A percentile compares a stretch with the other conserved stretches of the same genome.
phyloP scores from a whole-genome alignment of 192 early-diverging fungal genomes.

The Gonapodya sp. region DNA sequence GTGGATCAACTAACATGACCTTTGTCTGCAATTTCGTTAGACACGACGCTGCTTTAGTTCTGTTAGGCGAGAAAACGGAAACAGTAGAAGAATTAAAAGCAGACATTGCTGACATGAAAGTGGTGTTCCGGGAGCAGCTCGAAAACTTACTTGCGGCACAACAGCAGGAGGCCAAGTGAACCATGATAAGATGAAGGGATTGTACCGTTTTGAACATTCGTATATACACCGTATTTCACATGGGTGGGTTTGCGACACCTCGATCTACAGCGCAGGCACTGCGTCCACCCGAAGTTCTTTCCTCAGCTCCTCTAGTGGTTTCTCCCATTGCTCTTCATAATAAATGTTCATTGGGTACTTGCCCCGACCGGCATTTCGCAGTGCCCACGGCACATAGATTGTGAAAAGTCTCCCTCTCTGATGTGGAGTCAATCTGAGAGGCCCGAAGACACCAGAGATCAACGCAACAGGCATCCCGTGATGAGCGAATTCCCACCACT shows the following conservation, averaged over 20 bases:
- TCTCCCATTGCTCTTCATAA: conserved; percentile 76
- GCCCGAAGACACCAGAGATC: conserved; percentile 75
- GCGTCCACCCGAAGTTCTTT: conserved; percentile 62
- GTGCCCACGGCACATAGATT: conserved; percentile 83
- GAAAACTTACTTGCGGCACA: background rate
- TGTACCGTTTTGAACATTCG: too few relatives aligned
- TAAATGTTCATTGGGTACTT: conserved; percentile 78
- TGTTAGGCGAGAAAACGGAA: conserved; percentile 85
- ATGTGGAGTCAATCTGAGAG: conserved; percentile 46
- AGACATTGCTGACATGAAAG: conserved; percentile 70
- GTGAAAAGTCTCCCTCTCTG: conserved; percentile 56
- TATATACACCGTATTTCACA: too few relatives aligned
- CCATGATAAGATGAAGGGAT: too few relatives aligned
- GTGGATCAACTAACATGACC: too few relatives aligned
- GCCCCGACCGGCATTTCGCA: conserved; percentile 65
- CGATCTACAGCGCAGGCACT: conserved; percentile 20
- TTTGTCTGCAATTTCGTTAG: too few relatives aligned
- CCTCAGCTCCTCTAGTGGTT: conserved; percentile 54
- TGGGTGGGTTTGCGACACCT: too few relatives aligned
- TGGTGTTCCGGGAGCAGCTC: conserved; percentile 58
- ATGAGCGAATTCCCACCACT: conserved; percentile 90
- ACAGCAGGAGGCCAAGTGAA: background rate
- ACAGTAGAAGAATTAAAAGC: conserved; percentile 68
- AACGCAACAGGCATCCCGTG: conserved; percentile 81
- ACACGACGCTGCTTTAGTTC: conserved; percentile 65